Conservation (phyloP, 306 rosid species). For the Gynostemma pentaphyllum region DNA sequence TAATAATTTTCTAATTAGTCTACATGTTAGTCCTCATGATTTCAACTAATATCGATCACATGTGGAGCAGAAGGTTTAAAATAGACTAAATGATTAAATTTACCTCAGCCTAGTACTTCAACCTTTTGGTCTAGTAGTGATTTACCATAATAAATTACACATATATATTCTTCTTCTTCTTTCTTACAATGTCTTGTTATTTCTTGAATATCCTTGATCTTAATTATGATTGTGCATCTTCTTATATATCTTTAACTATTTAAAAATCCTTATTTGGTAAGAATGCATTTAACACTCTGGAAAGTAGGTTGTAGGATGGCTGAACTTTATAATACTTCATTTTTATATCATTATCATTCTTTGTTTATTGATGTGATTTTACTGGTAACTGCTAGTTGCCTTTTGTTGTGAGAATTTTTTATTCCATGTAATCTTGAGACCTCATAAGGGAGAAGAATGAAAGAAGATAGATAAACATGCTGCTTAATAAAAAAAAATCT, state of each 20-base stretch:
- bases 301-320: background rate
- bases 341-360: no score
- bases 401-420: background rate
- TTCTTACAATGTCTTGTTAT: background rate
- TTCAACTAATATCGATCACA: no score
- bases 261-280: background rate
- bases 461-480: background rate
- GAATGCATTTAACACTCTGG: background rate
- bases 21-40: no score
- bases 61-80: no score
- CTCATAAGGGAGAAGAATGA: background rate
- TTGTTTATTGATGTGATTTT: background rate
- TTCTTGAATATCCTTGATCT: background rate
- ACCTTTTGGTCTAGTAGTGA: no score
- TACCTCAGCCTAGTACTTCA: no score
- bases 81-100: no score
- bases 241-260: background rate
- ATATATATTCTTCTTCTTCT: background rate
- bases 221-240: background rate
- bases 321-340: background rate
- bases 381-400: background rate
- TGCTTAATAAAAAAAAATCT: background rate
- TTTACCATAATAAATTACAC: background rate
- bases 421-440: background rate
- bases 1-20: no score